phyloP scores from a whole-genome alignment of 2,329 filamentous ascomycete species.

The Aspergillus piperis region DNA sequence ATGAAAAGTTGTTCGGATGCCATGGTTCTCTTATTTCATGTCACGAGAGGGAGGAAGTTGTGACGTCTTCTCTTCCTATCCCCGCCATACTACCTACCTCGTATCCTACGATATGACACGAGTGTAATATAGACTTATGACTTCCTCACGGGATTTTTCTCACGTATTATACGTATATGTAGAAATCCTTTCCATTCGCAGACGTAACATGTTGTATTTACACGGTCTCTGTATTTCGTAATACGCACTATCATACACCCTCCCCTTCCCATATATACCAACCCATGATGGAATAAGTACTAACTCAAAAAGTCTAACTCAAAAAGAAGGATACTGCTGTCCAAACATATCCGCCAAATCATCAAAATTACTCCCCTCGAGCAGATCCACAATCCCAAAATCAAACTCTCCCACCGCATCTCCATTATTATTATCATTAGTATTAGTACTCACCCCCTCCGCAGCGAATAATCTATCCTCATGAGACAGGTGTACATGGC shows the following conservation, averaged over 20 bases:
- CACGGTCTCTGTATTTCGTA: background rate
- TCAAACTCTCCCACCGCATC: constrained; percentile 24
- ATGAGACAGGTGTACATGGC: no score
- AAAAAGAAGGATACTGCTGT: constrained; percentile 36
- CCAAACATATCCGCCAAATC: constrained; percentile 35
- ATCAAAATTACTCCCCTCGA: constrained; percentile 36
- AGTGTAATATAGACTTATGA: constrained; percentile 36
- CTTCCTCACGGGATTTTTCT: constrained; percentile 25
- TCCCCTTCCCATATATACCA: background rate
- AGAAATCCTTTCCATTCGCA: background rate
- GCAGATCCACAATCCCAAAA: constrained; percentile 35
- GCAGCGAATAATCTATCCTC: no score
- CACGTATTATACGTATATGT: background rate
- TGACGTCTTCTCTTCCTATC: constrained; percentile 26
- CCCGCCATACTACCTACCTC: constrained; percentile 19
- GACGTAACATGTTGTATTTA: background rate
- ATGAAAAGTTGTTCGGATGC: constrained; percentile 27
- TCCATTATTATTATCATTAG: background rate
- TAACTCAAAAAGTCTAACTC: constrained; percentile 21
- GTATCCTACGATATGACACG: constrained; percentile 25
- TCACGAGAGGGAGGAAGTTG: constrained; percentile 28
- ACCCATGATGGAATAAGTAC: no score
- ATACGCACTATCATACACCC: background rate
- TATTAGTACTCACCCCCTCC: background rate
- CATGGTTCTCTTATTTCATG: constrained; percentile 19